These are phyloP conservation scores for Epichloe uncinata DNA, from an alignment of 2,329 filamentous ascomycete genomes.

Conservation along the genomic window DNA sequence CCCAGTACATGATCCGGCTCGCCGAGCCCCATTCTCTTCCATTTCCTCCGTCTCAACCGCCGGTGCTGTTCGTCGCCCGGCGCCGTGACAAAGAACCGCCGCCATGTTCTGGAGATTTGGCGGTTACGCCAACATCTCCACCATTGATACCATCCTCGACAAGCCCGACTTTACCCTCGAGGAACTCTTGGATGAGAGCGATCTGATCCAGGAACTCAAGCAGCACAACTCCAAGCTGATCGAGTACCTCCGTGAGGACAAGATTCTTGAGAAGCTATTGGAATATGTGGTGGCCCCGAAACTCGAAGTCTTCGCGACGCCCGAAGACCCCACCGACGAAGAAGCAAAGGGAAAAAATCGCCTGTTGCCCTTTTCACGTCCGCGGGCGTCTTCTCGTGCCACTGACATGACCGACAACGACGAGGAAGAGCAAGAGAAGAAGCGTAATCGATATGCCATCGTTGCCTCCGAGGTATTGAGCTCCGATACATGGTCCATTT, in stretches of 20 bases:
- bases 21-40: slow-evolving; percentile 4
- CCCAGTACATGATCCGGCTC: slow-evolving; percentile 9
- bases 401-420: slow-evolving; percentile 35
- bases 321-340: slow-evolving; percentile 37
- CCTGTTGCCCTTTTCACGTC: slow-evolving; percentile 34
- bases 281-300: slow-evolving; percentile 82
- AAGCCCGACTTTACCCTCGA: slow-evolving; percentile 93
- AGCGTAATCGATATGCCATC: slow-evolving; percentile 85
- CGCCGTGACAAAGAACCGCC: slow-evolving; percentile 25
- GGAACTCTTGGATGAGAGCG: slow-evolving; percentile 89
- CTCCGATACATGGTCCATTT: slow-evolving; percentile 93
- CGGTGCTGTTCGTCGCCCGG: slow-evolving; percentile 19
- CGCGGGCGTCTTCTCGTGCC: slow-evolving; percentile 38
- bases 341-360: slow-evolving; percentile 33
- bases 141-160: slow-evolving; percentile 92
- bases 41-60: slow-evolving; percentile 13
- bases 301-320: slow-evolving; percentile 40
- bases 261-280: slow-evolving; percentile 70
- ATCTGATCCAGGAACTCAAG: slow-evolving; percentile 94
- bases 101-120: slow-evolving; percentile 99
- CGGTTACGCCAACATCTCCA: slow-evolving; percentile 93
- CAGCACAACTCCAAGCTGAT: slow-evolving; percentile 96
- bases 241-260: slow-evolving; percentile 83
- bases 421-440: slow-evolving; percentile 73
- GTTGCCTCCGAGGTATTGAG: slow-evolving; percentile 87